Percentiles rank a stretch among this genome's conserved stretches.
These are phyloP conservation scores for Naganishia onofrii DNA, from an alignment of 768 basidiomycete species.

Conservation along the genomic window DNA sequence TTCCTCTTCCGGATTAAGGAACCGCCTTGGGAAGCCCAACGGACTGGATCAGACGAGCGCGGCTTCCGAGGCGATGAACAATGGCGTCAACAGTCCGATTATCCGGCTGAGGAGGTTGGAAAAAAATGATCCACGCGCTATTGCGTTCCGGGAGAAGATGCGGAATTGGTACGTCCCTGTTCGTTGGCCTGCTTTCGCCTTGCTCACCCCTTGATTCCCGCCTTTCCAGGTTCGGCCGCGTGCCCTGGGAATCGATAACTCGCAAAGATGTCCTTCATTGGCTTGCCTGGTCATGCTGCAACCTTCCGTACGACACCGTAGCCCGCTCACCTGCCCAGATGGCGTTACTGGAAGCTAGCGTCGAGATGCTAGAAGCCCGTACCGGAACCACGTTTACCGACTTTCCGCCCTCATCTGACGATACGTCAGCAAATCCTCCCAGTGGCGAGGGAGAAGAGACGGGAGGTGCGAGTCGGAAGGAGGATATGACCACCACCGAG, in stretches of 20 bases:
- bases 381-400: slow-evolving; percentile 65
- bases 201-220: background rate
- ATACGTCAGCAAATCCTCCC: background rate
- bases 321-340: slow-evolving; percentile 57
- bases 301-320: slow-evolving; percentile 61
- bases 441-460: slow-evolving; percentile 56
- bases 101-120: slow-evolving; percentile 36
- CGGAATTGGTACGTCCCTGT: slow-evolving; percentile 47
- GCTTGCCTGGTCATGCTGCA: slow-evolving; percentile 82
- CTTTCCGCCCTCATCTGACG: background rate
- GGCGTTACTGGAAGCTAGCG: slow-evolving; percentile 60
- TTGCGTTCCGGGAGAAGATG: slow-evolving; percentile 50
- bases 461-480: slow-evolving; percentile 37
- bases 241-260: slow-evolving; percentile 69
- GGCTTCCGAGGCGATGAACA: background rate
- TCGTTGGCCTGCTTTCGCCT: background rate
- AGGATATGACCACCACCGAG: background rate
- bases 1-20: background rate
- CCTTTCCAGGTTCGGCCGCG: slow-evolving; percentile 66
- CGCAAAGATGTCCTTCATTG: slow-evolving; percentile 66
- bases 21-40: background rate
- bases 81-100: slow-evolving; percentile 13
- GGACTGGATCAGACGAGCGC: background rate
- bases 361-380: slow-evolving; percentile 68
- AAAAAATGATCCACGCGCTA: slow-evolving; percentile 40